These are phyloP conservation scores for Bolboschoenus planiculmis DNA, from an alignment of 176 grass and related monocot genomes.

Conservation along the genomic window DNA sequence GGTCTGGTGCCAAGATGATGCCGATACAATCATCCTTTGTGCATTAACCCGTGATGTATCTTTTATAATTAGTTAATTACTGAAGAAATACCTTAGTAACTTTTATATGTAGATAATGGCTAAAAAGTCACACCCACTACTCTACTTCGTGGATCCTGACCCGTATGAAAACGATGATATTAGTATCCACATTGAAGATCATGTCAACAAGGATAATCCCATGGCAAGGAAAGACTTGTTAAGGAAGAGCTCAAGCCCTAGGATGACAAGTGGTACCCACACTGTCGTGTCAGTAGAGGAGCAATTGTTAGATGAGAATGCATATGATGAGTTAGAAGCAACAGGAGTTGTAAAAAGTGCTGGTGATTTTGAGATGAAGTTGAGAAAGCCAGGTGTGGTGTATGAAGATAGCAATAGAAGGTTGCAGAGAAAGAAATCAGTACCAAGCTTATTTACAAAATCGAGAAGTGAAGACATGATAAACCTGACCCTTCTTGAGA, in stretches of 20 bases:
- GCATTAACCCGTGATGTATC: neutral
- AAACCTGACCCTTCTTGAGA: constrained; percentile 70
- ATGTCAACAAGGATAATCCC: constrained; percentile 28
- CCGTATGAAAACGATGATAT: constrained; percentile 71
- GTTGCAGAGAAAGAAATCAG: constrained; percentile 45
- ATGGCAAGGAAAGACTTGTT: neutral
- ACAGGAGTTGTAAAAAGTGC: neutral
- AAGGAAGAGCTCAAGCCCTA: constrained; percentile 11
- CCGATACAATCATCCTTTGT: neutral
- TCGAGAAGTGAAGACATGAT: constrained; percentile 63
- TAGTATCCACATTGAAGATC: constrained; percentile 39
- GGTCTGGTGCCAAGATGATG: neutral
- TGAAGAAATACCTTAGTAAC: neutral
- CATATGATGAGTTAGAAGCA: neutral
- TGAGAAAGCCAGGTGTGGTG: constrained; percentile 63
- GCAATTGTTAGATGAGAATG: neutral
- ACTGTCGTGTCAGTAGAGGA: neutral
- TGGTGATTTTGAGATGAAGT: constrained; percentile 28
- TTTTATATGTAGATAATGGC: constrained; percentile 58
- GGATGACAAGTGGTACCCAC: neutral
- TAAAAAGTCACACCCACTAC: constrained; percentile 62
- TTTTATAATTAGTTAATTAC: neutral
- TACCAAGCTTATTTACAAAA: constrained; percentile 47
- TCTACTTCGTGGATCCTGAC: constrained; percentile 71
- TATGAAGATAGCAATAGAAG: constrained; percentile 53